phyloP scores from a whole-genome alignment of 2,329 filamentous ascomycete genomes.

The Paracoccidioides brasiliensis region DNA sequence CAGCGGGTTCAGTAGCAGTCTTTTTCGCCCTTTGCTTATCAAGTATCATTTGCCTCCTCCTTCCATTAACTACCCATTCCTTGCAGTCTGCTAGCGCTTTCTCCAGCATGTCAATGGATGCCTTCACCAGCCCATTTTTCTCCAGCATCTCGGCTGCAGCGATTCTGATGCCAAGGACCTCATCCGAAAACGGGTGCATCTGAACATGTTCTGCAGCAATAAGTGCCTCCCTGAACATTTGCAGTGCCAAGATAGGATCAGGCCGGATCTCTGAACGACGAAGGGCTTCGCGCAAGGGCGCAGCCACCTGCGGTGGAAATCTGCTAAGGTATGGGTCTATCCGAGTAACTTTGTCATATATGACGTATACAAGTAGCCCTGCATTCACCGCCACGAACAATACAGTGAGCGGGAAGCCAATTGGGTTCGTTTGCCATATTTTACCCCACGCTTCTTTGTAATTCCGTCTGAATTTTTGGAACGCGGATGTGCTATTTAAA shows the following conservation, averaged over 20 bases:
- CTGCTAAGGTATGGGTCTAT: constrained; percentile 30
- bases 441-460: constrained; percentile 26
- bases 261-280: constrained; percentile 72
- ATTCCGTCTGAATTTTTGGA: constrained; percentile 20
- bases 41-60: constrained; percentile 13
- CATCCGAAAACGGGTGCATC: constrained; percentile 81
- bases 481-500: constrained; percentile 12
- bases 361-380: constrained; percentile 26
- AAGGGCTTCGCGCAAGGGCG: constrained; percentile 64
- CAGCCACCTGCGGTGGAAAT: constrained; percentile 33
- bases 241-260: constrained; percentile 63
- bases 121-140: constrained; percentile 54
- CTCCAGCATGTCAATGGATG: constrained; percentile 65
- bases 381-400: constrained; percentile 25
- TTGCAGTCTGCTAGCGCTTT: constrained; percentile 58
- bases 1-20: constrained; percentile 8
- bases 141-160: constrained; percentile 70
- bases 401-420: constrained; percentile 30
- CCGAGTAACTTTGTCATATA: constrained; percentile 32
- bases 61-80: constrained; percentile 23
- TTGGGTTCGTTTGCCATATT: constrained; percentile 32
- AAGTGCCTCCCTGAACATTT: constrained; percentile 72
- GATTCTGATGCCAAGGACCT: constrained; percentile 80
- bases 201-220: constrained; percentile 57
- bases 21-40: constrained; percentile 8